These are phyloP conservation scores for Stramenopiles sp. DNA, from an alignment of 352 stramenopile genomes.

Conservation along the genomic window DNA sequence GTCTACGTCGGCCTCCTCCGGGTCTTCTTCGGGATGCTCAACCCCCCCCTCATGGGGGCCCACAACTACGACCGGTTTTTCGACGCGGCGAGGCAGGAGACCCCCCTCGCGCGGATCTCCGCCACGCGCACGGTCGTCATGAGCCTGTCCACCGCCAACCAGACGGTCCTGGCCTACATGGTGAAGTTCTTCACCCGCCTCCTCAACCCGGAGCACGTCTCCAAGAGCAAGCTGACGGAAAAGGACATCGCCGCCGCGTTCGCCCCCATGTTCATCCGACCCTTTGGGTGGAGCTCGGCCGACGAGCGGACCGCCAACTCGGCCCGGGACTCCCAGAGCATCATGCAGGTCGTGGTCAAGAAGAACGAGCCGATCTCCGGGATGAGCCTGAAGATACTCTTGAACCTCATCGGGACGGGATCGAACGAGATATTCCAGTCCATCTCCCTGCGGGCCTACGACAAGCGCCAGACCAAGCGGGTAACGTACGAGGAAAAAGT, in stretches of 20 bases:
- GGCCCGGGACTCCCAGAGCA: background rate
- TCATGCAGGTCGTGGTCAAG: background rate
- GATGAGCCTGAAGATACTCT: background rate
- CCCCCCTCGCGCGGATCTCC: background rate
- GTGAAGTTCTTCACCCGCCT: background rate
- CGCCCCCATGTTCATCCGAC: background rate
- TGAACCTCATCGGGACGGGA: background rate
- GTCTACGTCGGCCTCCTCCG: background rate
- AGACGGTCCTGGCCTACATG: background rate
- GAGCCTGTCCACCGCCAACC: background rate
- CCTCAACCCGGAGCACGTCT: background rate
- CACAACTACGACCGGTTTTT: background rate
- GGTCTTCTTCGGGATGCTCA: background rate
- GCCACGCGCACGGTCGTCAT: background rate
- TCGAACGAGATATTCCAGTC: background rate
- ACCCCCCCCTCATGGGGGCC: background rate
- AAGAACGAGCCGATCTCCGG: background rate
- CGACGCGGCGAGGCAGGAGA: background rate
- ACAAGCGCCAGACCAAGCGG: background rate
- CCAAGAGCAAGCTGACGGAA: background rate
- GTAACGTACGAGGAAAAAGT: background rate
- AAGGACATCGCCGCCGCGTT: background rate
- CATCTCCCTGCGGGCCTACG: background rate
- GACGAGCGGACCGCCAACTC: background rate
- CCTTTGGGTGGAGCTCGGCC: background rate